phyloP scores from a whole-genome alignment of 2,329 filamentous ascomycete genomes.

The Uncinocarpus reesii region DNA sequence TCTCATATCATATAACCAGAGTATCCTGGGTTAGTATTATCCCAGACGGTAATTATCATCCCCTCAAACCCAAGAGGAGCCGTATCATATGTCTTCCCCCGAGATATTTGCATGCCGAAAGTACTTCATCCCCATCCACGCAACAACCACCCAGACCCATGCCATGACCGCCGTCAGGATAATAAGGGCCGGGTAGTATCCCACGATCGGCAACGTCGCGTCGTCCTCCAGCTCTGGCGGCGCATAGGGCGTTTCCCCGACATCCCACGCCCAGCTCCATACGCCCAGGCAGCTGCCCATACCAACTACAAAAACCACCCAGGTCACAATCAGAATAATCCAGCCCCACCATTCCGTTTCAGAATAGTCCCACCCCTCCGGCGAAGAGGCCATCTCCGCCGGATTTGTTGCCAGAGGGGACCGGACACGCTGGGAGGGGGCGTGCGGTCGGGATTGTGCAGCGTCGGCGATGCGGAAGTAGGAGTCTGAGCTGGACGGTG shows the following conservation, averaged over 20 bases:
- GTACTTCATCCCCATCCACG: slow-evolving; percentile 99
- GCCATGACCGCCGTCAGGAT: slow-evolving; percentile 92
- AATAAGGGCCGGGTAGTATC: slow-evolving; percentile 91
- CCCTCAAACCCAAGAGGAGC: not conserved
- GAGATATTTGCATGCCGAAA: slow-evolving; percentile 94
- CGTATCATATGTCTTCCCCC: slow-evolving; percentile 40
- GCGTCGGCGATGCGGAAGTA: slow-evolving; percentile 41
- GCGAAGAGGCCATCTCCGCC: slow-evolving; percentile 31
- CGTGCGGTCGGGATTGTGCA: slow-evolving; percentile 26
- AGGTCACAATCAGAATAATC: slow-evolving; percentile 81
- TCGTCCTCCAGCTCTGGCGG: slow-evolving; percentile 93
- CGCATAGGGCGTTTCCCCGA: slow-evolving; percentile 88
- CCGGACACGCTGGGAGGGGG: slow-evolving; percentile 30
- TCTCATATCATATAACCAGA: not conserved
- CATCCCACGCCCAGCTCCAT: slow-evolving; percentile 99
- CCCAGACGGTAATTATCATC: not conserved
- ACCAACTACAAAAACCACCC: slow-evolving; percentile 89
- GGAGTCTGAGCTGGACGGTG: slow-evolving; percentile 51
- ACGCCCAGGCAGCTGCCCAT: slow-evolving; percentile 93
- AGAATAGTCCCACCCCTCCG: slow-evolving; percentile 72
- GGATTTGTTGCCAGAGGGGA: slow-evolving; percentile 23
- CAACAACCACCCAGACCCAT: slow-evolving; percentile 96
- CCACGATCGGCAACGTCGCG: slow-evolving; percentile 83
- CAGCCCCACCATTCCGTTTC: slow-evolving; percentile 98
- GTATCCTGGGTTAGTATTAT: no score